Evolutionary conservation across 768 basidiomycete genomes (phyloP).

Genomic region (Panaeolus cyanescens): DNA sequence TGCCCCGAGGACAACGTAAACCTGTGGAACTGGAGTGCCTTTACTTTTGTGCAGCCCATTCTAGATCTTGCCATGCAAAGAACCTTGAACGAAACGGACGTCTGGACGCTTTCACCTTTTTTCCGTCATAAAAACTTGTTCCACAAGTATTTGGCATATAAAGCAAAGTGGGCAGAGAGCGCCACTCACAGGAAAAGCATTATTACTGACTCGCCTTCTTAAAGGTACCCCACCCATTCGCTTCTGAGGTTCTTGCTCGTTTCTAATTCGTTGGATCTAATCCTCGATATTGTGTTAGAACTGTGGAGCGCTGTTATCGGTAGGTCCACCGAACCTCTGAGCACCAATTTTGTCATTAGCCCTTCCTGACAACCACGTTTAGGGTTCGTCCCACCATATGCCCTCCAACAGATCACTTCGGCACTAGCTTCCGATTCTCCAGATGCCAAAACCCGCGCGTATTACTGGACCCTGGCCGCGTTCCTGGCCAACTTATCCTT

Average conservation of each 20-base stretch:
- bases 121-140: constrained; percentile 72
- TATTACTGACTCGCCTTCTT: background rate
- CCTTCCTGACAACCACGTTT: constrained; percentile 3
- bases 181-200: background rate
- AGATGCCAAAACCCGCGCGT: constrained; percentile 46
- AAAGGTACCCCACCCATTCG: constrained; percentile 55
- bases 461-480: constrained; percentile 58
- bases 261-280: constrained; percentile 71
- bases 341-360: background rate
- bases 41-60: constrained; percentile 66
- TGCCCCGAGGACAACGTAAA: constrained; percentile 68
- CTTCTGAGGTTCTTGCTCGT: constrained; percentile 62
- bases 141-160: constrained; percentile 59
- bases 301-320: constrained; percentile 61
- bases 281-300: constrained; percentile 58
- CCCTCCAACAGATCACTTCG: constrained; percentile 59
- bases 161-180: constrained; percentile 30
- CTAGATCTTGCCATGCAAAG: constrained; percentile 50
- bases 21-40: constrained; percentile 67
- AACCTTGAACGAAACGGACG: constrained; percentile 52
- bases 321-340: constrained; percentile 20
- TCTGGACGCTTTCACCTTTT: constrained; percentile 69
- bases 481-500: constrained; percentile 68
- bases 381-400: constrained; percentile 72
- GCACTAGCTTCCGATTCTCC: constrained; percentile 45